Evolutionary conservation across 106 monocot species (phyloP).

Genomic region (Platanthera zijinensis): DNA sequence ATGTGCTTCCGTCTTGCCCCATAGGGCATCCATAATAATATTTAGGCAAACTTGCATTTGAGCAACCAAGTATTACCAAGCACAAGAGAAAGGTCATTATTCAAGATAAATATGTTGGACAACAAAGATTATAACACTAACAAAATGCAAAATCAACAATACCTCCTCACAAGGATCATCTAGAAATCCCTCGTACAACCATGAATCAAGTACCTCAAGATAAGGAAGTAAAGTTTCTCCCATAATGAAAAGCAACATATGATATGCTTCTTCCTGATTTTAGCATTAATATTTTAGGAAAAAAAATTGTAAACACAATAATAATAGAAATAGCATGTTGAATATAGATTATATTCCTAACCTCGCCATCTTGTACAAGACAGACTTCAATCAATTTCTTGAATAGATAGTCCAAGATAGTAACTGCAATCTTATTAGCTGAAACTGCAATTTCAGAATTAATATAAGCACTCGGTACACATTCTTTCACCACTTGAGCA

Average conservation of each 20-base stretch:
- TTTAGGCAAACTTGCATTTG: background rate
- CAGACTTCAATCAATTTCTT: constrained; percentile 64
- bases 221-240: constrained; percentile 68
- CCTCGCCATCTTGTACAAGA: constrained; percentile 87
- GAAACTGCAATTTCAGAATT: constrained; percentile 25
- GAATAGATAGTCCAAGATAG: constrained; percentile 72
- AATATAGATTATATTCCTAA: constrained; percentile 25
- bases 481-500: constrained; percentile 48
- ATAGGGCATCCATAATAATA: background rate
- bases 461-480: constrained; percentile 50
- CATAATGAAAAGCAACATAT: constrained; percentile 76
- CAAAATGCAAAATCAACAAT: constrained; percentile 8
- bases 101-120: background rate
- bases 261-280: constrained; percentile 68
- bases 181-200: constrained; percentile 92
- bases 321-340: constrained; percentile 8
- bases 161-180: constrained; percentile 97
- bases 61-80: background rate
- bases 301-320: constrained; percentile 13
- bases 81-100: background rate
- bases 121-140: background rate
- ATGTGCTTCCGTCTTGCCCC: too few relatives aligned
- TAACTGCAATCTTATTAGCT: constrained; percentile 49
- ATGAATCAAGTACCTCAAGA: constrained; percentile 73
- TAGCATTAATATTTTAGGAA: constrained; percentile 7